Evolutionary conservation across 2,329 filamentous ascomycete genomes (phyloP).

Genomic region (Plenodomus lindquistii): DNA sequence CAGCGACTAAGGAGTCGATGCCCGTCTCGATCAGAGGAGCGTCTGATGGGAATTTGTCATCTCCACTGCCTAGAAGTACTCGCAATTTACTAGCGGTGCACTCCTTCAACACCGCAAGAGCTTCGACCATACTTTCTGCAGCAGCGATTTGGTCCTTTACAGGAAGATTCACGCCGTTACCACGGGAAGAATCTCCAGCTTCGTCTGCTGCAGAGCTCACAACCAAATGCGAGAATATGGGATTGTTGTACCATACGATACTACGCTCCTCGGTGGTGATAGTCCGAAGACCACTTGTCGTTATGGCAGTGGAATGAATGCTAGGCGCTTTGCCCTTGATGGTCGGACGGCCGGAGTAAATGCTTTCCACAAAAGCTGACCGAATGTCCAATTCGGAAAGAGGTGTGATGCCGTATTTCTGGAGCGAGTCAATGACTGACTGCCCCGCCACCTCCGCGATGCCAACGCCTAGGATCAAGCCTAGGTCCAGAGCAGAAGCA

Average conservation of each 20-base stretch:
- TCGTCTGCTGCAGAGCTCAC: background rate
- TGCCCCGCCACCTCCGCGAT: constrained; percentile 35
- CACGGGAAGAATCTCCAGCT: too few relatives aligned
- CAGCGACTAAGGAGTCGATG: constrained; percentile 39
- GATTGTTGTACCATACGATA: background rate
- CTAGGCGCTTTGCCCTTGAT: too few relatives aligned
- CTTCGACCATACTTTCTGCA: background rate
- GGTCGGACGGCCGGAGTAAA: constrained; percentile 5
- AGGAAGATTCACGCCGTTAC: too few relatives aligned
- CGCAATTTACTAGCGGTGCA: background rate
- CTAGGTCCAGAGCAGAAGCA: constrained; percentile 41
- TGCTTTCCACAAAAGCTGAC: constrained; percentile 10
- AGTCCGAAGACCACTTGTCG: too few relatives aligned
- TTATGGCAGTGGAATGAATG: background rate
- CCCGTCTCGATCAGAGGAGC: constrained; percentile 13
- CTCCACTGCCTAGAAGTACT: background rate
- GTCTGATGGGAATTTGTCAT: background rate
- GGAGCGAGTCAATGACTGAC: background rate
- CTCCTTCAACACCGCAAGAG: background rate
- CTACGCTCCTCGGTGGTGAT: too few relatives aligned
- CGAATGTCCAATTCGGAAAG: constrained; percentile 20
- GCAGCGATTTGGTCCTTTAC: too few relatives aligned
- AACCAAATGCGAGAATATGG: background rate
- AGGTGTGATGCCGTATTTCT: constrained; percentile 5
- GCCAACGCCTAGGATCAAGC: constrained; percentile 48